These are phyloP conservation scores for Yamadazyma akitaensis DNA, from an alignment of 805 yeast genomes.

Conservation along the genomic window DNA sequence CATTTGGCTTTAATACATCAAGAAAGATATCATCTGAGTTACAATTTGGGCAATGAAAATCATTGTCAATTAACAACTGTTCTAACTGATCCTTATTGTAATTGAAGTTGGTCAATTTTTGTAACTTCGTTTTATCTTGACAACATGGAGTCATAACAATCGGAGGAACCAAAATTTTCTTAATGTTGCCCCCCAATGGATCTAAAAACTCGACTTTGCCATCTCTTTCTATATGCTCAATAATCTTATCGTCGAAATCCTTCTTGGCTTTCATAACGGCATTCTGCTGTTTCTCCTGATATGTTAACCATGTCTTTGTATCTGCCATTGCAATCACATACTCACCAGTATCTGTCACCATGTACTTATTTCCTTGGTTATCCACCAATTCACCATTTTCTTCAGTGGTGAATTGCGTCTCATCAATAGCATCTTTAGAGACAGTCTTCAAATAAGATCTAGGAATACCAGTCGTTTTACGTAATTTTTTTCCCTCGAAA, in stretches of 20 bases:
- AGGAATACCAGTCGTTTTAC: constrained; percentile 97
- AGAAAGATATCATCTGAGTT: constrained; percentile 66
- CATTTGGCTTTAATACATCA: constrained; percentile 65
- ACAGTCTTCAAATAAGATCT: constrained; percentile 84
- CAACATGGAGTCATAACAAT: constrained; percentile 81
- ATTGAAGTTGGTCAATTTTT: constrained; percentile 44
- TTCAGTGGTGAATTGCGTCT: constrained; percentile 32
- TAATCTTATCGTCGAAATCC: constrained; percentile 45
- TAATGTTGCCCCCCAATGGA: constrained; percentile 50
- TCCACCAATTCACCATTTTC: constrained; percentile 45
- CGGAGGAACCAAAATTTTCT: constrained; percentile 64
- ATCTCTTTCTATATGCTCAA: constrained; percentile 30
- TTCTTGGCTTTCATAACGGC: constrained; percentile 47
- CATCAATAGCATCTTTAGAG: constrained; percentile 69
- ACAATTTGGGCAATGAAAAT: constrained; percentile 90
- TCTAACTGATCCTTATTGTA: constrained; percentile 39
- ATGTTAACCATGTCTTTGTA: constrained; percentile 82
- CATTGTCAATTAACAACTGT: constrained; percentile 64
- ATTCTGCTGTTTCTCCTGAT: constrained; percentile 64
- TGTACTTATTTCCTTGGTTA: constrained; percentile 53
- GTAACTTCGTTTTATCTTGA: constrained; percentile 50
- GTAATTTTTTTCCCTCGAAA: constrained; percentile 88
- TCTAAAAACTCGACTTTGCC: constrained; percentile 51
- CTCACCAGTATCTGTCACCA: constrained; percentile 93
- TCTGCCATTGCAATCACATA: constrained; percentile 97